phyloP scores from a whole-genome alignment of 2,329 filamentous ascomycete species.

The Alternaria triticimaculans region DNA sequence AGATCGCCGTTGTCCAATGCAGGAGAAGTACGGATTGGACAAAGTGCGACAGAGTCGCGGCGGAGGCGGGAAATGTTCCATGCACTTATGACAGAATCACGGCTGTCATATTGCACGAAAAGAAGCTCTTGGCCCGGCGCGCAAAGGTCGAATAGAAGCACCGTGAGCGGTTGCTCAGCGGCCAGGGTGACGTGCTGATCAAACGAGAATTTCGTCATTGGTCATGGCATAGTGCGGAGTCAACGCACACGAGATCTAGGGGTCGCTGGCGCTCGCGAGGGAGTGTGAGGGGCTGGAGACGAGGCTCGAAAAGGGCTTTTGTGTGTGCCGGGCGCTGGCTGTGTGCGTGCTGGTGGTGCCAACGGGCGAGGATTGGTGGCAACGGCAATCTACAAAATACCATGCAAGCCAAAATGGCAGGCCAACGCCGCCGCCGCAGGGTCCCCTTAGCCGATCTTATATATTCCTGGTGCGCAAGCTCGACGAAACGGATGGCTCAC shows the following conservation, averaged over 20 bases:
- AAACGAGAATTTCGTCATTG: conserved; percentile 24
- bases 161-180: conserved; percentile 14
- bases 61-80: conserved; percentile 11
- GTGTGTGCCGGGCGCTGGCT: not conserved
- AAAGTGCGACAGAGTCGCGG: conserved; percentile 9
- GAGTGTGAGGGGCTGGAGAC: not conserved
- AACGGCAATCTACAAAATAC: conserved; percentile 7
- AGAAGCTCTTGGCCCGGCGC: conserved; percentile 19
- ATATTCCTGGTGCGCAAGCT: conserved; percentile 20
- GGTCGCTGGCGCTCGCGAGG: not conserved
- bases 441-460: conserved; percentile 37
- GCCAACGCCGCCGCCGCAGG: conserved; percentile 25
- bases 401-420: conserved; percentile 15
- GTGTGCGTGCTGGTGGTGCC: not conserved
- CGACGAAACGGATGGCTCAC: conserved; percentile 17
- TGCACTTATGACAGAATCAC: not conserved
- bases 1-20: conserved; percentile 29
- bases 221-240: conserved; percentile 7
- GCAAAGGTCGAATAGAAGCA: conserved; percentile 18
- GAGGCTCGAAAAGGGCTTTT: not conserved
- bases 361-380: conserved; percentile 5
- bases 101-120: conserved; percentile 3
- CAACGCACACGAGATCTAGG: not conserved
- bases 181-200: conserved; percentile 26
- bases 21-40: not conserved